Percentiles rank a stretch among this genome's conserved stretches.
Conservation (phyloP, 2,329 filamentous ascomycete species). For the Aspergillus calidoustus region DNA sequence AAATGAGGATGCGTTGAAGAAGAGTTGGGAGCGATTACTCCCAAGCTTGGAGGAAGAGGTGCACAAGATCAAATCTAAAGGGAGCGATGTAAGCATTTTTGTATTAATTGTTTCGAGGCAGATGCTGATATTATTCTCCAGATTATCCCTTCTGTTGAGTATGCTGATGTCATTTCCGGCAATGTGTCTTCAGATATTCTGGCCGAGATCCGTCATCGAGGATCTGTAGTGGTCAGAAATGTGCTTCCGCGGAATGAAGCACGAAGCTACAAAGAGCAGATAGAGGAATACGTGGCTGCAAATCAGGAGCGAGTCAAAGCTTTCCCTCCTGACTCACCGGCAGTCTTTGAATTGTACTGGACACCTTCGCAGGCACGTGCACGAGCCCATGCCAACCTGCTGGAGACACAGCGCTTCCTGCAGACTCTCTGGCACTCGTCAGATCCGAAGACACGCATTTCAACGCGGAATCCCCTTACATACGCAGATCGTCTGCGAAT, state of each 20-base stretch:
- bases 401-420: slow-evolving; percentile 65
- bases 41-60: slow-evolving; percentile 46
- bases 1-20: slow-evolving; percentile 44
- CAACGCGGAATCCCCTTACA: slow-evolving; percentile 63
- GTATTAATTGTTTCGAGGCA: neutral
- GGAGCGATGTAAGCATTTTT: slow-evolving; percentile 43
- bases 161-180: slow-evolving; percentile 44
- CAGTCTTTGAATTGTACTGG: slow-evolving; percentile 80
- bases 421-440: slow-evolving; percentile 68
- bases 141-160: slow-evolving; percentile 51
- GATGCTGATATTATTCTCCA: slow-evolving; percentile 24
- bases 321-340: slow-evolving; percentile 68
- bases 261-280: slow-evolving; percentile 65
- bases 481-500: slow-evolving; percentile 77
- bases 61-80: slow-evolving; percentile 45
- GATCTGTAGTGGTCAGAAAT: slow-evolving; percentile 66
- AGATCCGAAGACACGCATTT: slow-evolving; percentile 50
- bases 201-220: slow-evolving; percentile 62
- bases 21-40: slow-evolving; percentile 50
- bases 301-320: slow-evolving; percentile 61
- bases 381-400: slow-evolving; percentile 67
- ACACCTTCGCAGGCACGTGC: slow-evolving; percentile 69
- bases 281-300: slow-evolving; percentile 66
- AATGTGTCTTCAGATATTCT: slow-evolving; percentile 39
- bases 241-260: slow-evolving; percentile 69